Base-by-base conservation (phyloP, 2,329 filamentous ascomycete genomes). In the Penicillium psychrosexuale region DNA sequence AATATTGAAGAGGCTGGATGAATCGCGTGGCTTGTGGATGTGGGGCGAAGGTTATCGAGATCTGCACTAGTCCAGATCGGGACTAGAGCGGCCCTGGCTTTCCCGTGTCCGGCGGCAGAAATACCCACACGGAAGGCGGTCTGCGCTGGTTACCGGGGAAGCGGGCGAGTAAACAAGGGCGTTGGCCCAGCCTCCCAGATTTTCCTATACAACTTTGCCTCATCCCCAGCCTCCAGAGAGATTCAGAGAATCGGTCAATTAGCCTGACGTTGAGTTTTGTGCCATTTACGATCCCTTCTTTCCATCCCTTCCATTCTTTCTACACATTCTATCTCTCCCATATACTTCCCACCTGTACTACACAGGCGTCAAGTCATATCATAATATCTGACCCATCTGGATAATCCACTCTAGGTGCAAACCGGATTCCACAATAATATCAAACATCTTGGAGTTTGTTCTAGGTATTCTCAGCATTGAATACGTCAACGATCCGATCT, bases 161-260 rank as follows among this genome's bases (percentile, higher is more conserved):
- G 69, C 62, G 53, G 31, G 28, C 53, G 27, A 38, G 73, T 76
- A 75, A 76, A 76, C 73, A 76, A 72, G 56, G 59, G 49, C 59
- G 57, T 71, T 75, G 69, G 70, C 71, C 73, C 73, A 76, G 72
- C 73, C 73, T 72, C 72, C 67, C 56, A 56, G 33, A 66, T 67
- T 68, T 68, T 58, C 31, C 52, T 57, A 64, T 66, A 64, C 61
- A 24, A 24, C 57, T 49, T 48, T 56, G 59, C 58, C 59, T 58
- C 61, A 66, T 61, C 52, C 61, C 72, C 72, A 75, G 72, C 72
- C 72, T 72, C 72, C 71, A 62, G 49, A 47, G 36, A 48, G 45
- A 30, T 34, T 45, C 5, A 5, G 45, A 48, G 51, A 51, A 55
- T 54, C 56, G 43, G 48, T 28, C 51, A 40, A 55, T 50, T 55